Evolutionary conservation across 2,329 filamentous ascomycete species (phyloP).

Genomic region (Pyrenochaeta sp.): DNA sequence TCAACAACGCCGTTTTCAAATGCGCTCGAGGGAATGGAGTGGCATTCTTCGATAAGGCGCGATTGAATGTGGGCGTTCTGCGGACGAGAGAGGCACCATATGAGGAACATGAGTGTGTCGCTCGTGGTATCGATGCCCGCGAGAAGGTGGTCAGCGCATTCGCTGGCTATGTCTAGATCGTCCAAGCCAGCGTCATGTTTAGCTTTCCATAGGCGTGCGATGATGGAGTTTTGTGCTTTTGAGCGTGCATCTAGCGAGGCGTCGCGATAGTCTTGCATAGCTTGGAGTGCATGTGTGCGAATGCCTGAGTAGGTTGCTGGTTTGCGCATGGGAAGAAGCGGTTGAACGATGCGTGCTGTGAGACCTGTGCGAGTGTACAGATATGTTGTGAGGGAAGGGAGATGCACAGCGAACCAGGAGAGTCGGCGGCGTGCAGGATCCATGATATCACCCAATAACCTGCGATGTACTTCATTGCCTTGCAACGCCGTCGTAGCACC

Average conservation of each 20-base stretch:
- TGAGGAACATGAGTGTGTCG: constrained; percentile 56
- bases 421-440: constrained; percentile 57
- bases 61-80: constrained; percentile 55
- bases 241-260: constrained; percentile 1
- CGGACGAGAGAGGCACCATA: constrained; percentile 47
- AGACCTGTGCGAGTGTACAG: constrained; percentile 55
- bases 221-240: constrained; percentile 8
- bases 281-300: constrained; percentile 53
- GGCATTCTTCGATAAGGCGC: constrained; percentile 56
- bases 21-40: constrained; percentile 20
- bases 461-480: constrained; percentile 50
- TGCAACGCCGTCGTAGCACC: constrained; percentile 56
- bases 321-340: constrained; percentile 59
- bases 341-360: constrained; percentile 48
- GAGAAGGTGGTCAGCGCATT: constrained; percentile 63
- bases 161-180: constrained; percentile 61
- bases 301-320: constrained; percentile 63
- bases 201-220: constrained; percentile 12
- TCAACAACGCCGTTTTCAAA: constrained; percentile 34
- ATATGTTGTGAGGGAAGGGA: constrained; percentile 58
- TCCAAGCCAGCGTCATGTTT: constrained; percentile 35
- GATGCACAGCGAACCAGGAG: constrained; percentile 61
- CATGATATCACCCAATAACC: constrained; percentile 59
- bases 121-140: constrained; percentile 63
- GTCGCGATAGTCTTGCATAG: constrained; percentile 35